Evolutionary conservation across 225 moss, liverwort and hornwort species (phyloP).

Genomic region (Ulota crispa): DNA sequence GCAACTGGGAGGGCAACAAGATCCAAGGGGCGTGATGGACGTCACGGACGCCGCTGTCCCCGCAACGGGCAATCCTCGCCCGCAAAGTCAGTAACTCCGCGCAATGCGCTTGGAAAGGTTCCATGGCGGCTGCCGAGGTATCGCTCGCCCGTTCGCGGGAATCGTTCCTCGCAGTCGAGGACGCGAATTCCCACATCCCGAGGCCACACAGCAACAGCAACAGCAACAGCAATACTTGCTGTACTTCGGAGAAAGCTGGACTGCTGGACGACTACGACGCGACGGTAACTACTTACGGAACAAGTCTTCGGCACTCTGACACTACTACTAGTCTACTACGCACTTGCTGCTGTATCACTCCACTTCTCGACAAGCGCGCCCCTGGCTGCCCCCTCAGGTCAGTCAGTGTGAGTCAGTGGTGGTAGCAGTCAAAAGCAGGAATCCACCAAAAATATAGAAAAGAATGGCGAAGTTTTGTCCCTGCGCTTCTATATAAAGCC

Average conservation of each 20-base stretch:
- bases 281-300: conserved; percentile 3
- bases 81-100: conserved; percentile 17
- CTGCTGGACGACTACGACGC: no score
- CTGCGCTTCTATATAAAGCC: conserved; percentile 40
- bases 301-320: conserved; percentile 22
- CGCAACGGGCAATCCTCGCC: conserved; percentile 17
- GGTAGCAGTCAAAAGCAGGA: conserved; percentile 22
- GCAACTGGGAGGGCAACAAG: background rate
- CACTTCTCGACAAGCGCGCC: conserved; percentile 5
- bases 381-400: no score
- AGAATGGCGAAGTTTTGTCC: background rate
- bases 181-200: conserved; percentile 15
- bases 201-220: background rate
- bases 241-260: background rate
- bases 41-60: background rate
- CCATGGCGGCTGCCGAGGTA: conserved; percentile 27
- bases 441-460: background rate
- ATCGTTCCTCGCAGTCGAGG: background rate
- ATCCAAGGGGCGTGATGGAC: background rate
- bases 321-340: no score
- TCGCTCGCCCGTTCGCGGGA: background rate
- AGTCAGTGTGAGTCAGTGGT: conserved; percentile 10
- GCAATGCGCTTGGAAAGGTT: conserved; percentile 20
- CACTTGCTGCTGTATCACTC: background rate
- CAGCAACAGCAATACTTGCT: no score